Percentiles rank a stretch among this genome's conserved stretches.
These are phyloP conservation scores for Vicia sativa DNA, from an alignment of 306 rosid species.

Conservation along the genomic window DNA sequence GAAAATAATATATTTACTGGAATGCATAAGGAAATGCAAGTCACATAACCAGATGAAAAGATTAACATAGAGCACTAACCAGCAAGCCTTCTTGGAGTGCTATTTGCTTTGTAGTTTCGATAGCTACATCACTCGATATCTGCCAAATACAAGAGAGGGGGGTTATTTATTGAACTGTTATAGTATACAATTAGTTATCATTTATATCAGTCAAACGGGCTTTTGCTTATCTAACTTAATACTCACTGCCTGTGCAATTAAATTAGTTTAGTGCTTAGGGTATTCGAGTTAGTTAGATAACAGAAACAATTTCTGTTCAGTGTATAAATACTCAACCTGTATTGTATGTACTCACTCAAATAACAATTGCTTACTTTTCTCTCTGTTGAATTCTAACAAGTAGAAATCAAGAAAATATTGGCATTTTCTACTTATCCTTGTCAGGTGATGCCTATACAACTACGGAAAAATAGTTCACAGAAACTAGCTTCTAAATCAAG, in stretches of 20 bases:
- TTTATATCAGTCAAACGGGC: neutral
- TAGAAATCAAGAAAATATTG: conserved; percentile 14
- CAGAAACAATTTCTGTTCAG: neutral
- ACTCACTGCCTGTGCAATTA: neutral
- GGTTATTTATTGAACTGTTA: conserved; percentile 5
- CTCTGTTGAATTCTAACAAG: neutral
- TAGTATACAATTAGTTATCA: neutral
- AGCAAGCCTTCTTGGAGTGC: conserved; percentile 99
- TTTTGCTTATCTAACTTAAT: conserved; percentile 5
- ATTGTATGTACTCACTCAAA: neutral
- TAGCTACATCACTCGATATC: conserved; percentile 90
- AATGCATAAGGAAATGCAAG: too few relatives aligned
- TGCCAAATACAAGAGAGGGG: conserved; percentile 49
- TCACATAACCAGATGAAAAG: neutral
- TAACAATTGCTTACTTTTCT: neutral
- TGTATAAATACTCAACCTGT: neutral
- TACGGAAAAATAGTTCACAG: conserved; percentile 7
- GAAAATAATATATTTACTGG: neutral
- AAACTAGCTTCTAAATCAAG: conserved; percentile 22
- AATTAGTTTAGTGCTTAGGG: neutral
- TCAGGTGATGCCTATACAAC: neutral
- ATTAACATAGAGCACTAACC: conserved; percentile 56
- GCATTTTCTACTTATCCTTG: conserved; percentile 25
- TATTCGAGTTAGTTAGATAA: neutral
- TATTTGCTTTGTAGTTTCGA: conserved; percentile 89